phyloP scores from a whole-genome alignment of 1,284 basidiomycete species.

The Malassezia nana region DNA sequence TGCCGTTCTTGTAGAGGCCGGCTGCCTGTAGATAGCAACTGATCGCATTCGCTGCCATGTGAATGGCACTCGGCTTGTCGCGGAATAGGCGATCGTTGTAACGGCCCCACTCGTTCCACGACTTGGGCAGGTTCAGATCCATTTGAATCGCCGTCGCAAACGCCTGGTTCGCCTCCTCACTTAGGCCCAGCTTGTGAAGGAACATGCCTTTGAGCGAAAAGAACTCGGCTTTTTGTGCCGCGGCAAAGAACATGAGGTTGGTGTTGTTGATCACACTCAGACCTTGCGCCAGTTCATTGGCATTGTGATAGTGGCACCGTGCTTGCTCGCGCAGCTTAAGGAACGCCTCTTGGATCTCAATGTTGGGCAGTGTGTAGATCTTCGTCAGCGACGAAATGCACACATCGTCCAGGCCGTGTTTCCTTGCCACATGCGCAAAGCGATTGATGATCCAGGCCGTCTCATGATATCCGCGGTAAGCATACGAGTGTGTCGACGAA shows the following conservation, averaged over 20 bases:
- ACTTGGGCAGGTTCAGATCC: conserved; percentile 87
- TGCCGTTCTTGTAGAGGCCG: conserved; percentile 85
- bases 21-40: conserved; percentile 97
- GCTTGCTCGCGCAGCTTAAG: conserved; percentile 97
- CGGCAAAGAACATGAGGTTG: conserved; percentile 95
- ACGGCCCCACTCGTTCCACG: conserved; percentile 97
- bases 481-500: conserved; percentile 60
- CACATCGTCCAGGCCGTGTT: conserved; percentile 90
- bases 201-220: conserved; percentile 99
- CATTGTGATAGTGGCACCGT: conserved; percentile 95
- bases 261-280: conserved; percentile 99
- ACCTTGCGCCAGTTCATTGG: conserved; percentile 82
- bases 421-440: conserved; percentile 97
- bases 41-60: conserved; percentile 72
- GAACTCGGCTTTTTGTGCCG: conserved; percentile 91
- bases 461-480: conserved; percentile 97
- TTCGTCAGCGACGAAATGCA: conserved; percentile 90
- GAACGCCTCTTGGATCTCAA: conserved; percentile 99
- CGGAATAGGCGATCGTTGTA: conserved; percentile 85
- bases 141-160: conserved; percentile 70
- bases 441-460: conserved; percentile 99
- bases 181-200: conserved; percentile 73
- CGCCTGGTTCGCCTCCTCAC: conserved; percentile 81
- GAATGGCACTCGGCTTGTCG: conserved; percentile 51
- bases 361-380: conserved; percentile 97